Base-by-base conservation (phyloP, 164 flowering plant species). In the Umbellularia californica region DNA sequence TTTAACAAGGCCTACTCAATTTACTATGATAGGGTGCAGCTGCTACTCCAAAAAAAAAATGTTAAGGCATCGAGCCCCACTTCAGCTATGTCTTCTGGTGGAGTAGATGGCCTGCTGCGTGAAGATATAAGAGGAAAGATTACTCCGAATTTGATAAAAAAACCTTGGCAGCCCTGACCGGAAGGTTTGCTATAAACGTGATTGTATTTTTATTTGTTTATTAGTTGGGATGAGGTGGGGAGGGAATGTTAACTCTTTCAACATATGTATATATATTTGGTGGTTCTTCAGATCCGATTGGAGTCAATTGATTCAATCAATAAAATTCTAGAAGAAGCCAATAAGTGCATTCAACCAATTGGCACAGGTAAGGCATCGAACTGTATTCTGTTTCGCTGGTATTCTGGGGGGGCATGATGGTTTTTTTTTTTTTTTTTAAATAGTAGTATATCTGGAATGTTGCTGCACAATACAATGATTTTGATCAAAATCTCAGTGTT, bases 91-190 rank as follows among this genome's bases (percentile, higher is more conserved):
- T 78, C 92, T 76, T 80, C 83, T 80, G 87, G 87, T 81, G 99
- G 97, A 17, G 68, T 86, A 1, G 99, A 92, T 80, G 83, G 98
- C 69, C 83, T 96, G 75, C 99, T 98, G 33, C 97, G 99, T 74
- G 98, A 96, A 88, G 99, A 96, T 82, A 91, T 96, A 69, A 94
- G 99, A 84, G 94, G 89, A 74, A 94, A 96, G 85, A 85, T 96
- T 22, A 91, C 99, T 17, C 90, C 99, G 72, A 72, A 80, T 50
- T 72, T 96, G 72, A 75, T 96, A 24, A 41, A 96, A 96, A 89
- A 86, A 90, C 72, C 80, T 96, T 76, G 94, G 91, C 76, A 88
- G 99, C 81, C 81, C 93, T 70, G 99, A 96, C 77, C 94, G 99
- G 99, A 96, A 96, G 99, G 99, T 96, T 33, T 62, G 72, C 25